Base-by-base conservation (phyloP, 352 stramenopile genomes). In the Globisporangium abappressorium region DNA sequence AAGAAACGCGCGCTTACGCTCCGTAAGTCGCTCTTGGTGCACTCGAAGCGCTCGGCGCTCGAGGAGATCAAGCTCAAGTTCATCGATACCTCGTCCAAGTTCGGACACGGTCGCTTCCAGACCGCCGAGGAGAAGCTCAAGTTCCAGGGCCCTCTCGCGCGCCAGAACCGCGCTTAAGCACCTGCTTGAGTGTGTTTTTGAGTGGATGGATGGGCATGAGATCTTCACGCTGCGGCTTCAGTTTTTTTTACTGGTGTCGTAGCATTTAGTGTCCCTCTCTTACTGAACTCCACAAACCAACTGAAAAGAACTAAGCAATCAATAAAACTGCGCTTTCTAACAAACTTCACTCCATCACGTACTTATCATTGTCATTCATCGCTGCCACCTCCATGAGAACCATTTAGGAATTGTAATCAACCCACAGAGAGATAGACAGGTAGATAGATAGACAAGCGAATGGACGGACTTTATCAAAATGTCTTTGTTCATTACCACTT, bases 21-120 rank as follows among this genome's bases (percentile, higher is more conserved):
- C 60, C 95, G 98, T 69, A 99, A 99, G 94, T 98, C 92, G 72
- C 90, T 99, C 24, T 85, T 99, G 76, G 94, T 98, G 72, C 96
- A 99, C 86, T 98, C 93, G 68, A 98, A 96, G 77, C 93, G 97
- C 73, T 97, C 95, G 78, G 97, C 99, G 70, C 87, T 99, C 68
- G 98, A 99, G 81, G 84, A 97, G 70, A 98, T 98, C 82, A 94
- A 89, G 72, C 87, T 98, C 82, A 97, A 96, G 85, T 98, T 98
- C 77, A 98, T 98, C 82, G 93, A 98, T 78, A 98, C 93, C 68
- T 98, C 92, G 75, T 99, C 96, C 66, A 99, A 99, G 92, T 98
- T 99, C 82, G 98, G 98, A 76, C 98, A 99, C 86, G 98, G 98
- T 87, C 95, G 98, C 66, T 99, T 99, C 97, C 98, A 99, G 88